Conservation (phyloP, 2,329 filamentous ascomycete genomes). For the Penicillium fuscoglaucum region DNA sequence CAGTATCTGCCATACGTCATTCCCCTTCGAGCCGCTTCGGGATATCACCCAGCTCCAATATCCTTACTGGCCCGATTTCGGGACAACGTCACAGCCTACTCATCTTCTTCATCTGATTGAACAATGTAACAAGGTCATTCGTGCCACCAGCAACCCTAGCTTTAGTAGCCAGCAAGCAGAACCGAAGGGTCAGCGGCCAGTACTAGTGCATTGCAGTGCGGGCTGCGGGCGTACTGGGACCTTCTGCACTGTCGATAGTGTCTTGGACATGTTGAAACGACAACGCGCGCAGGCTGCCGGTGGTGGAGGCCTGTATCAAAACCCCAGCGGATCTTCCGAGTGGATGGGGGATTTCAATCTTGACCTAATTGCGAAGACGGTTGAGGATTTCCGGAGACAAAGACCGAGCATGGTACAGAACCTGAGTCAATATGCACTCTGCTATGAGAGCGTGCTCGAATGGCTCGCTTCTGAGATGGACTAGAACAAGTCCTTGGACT, state of each 20-base stretch:
- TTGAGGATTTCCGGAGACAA: constrained; percentile 86
- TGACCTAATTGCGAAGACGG: constrained; percentile 81
- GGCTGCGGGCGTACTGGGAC: constrained; percentile 94
- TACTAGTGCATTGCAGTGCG: constrained; percentile 92
- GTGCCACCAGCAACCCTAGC: constrained; percentile 33
- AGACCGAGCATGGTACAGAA: constrained; percentile 96
- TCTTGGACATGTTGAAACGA: constrained; percentile 95
- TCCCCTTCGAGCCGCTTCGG: constrained; percentile 81
- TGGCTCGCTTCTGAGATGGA: constrained; percentile 61
- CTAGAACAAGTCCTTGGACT: not conserved
- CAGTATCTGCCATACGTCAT: constrained; percentile 70
- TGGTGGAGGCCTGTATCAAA: constrained; percentile 20
- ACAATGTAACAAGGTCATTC: constrained; percentile 70
- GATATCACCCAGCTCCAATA: constrained; percentile 96
- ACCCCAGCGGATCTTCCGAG: constrained; percentile 36
- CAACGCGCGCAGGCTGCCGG: constrained; percentile 54
- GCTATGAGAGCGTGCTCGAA: constrained; percentile 91
- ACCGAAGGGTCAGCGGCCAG: constrained; percentile 58
- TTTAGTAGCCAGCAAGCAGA: constrained; percentile 57
- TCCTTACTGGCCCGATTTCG: constrained; percentile 95
- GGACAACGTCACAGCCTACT: constrained; percentile 81
- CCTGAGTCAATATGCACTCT: constrained; percentile 87
- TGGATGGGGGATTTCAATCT: constrained; percentile 71
- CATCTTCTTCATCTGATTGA: constrained; percentile 89
- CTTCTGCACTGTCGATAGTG: constrained; percentile 94